phyloP scores from a whole-genome alignment of 1,139 yeast species.

The Suhomyces anneliseae region DNA sequence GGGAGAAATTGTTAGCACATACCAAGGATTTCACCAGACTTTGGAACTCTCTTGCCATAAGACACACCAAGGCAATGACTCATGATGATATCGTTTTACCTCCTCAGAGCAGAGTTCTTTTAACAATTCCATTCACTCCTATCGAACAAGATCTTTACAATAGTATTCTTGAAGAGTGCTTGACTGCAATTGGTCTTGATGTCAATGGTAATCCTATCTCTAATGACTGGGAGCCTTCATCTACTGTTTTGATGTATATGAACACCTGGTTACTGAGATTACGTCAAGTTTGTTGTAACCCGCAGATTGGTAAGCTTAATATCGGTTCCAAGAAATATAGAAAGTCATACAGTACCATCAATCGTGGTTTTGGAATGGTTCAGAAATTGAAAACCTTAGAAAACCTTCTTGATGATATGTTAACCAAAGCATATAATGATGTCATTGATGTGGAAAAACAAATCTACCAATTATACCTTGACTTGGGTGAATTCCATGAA shows the following conservation, averaged over 20 bases:
- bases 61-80: conserved; percentile 87
- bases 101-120: conserved; percentile 64
- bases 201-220: conserved; percentile 54
- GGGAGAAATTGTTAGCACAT: conserved; percentile 30
- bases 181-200: conserved; percentile 61
- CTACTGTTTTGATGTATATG: conserved; percentile 45
- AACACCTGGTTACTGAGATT: conserved; percentile 65
- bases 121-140: conserved; percentile 73
- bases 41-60: conserved; percentile 53
- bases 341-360: conserved; percentile 11
- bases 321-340: conserved; percentile 32
- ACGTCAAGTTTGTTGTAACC: conserved; percentile 83
- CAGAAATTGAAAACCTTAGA: conserved; percentile 59
- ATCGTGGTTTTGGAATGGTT: conserved; percentile 20
- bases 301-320: conserved; percentile 57
- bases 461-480: conserved; percentile 43
- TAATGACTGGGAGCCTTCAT: conserved; percentile 53
- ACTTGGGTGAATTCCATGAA: conserved; percentile 67
- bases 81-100: conserved; percentile 76
- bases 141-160: conserved; percentile 83
- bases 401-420: conserved; percentile 66
- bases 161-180: conserved; percentile 58
- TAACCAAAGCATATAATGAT: conserved; percentile 50
- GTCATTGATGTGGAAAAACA: conserved; percentile 51
- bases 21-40: conserved; percentile 46